Percentiles rank a stretch among this genome's conserved stretches.
Evolutionary conservation across 345 rosid species (phyloP).

Genomic region (Microthlaspi erraticum): DNA sequence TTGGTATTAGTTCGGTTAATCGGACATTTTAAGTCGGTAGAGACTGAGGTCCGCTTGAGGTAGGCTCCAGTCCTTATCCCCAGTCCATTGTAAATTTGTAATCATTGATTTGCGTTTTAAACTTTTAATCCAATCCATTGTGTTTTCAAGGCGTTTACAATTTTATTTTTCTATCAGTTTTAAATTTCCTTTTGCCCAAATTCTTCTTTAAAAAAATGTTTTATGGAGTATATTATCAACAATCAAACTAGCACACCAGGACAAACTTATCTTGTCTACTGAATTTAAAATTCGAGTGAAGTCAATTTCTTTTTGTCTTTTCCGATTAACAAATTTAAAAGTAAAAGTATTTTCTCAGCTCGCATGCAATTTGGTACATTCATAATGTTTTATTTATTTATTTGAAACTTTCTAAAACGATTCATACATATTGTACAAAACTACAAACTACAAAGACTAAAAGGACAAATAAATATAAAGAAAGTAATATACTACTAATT

Average conservation of each 20-base stretch:
- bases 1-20: no score
- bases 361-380: conserved; percentile 5
- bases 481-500: neutral
- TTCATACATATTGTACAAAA: neutral
- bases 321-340: neutral
- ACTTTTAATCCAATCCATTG: neutral
- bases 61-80: no score
- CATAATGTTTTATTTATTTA: neutral
- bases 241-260: conserved; percentile 3
- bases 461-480: conserved; percentile 10
- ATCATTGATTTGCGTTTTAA: neutral
- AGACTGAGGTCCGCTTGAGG: no score
- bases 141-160: neutral
- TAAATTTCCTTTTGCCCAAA: neutral
- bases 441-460: no score
- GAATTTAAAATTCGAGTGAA: conserved; percentile 7
- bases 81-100: neutral
- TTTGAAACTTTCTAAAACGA: conserved; percentile 4
- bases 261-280: conserved; percentile 32
- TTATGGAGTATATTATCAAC: neutral
- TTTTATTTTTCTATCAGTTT: neutral
- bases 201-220: neutral
- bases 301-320: conserved; percentile 17
- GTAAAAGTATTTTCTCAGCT: conserved; percentile 16
- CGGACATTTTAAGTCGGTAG: no score